Conservation (phyloP, 176 grass and related monocot genomes). For the Oropetium thomaeum region DNA sequence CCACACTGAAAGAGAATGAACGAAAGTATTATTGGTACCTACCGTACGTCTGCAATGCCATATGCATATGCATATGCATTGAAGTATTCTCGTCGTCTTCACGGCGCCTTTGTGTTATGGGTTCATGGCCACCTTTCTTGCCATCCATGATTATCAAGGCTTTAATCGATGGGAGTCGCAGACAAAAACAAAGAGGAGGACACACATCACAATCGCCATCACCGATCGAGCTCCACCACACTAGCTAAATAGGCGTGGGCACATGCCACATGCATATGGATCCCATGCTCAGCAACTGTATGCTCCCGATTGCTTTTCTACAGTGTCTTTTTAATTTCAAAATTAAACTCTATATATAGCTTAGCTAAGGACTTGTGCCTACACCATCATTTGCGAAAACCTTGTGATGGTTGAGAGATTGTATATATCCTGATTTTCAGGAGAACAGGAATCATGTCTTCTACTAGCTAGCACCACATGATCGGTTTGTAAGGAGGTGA, state of each 20-base stretch:
- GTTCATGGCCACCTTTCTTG: constrained; percentile 39
- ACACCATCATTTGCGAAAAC: constrained; percentile 4
- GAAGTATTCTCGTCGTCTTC: constrained; percentile 11
- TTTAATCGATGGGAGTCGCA: constrained; percentile 39
- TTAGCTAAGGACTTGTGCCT: constrained; percentile 1
- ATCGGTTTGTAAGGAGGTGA: not conserved
- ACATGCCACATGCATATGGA: constrained; percentile 22
- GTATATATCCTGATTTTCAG: not conserved
- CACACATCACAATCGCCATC: constrained; percentile 51
- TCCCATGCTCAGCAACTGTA: constrained; percentile 4
- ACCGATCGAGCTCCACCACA: constrained; percentile 29
- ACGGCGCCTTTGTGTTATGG: not conserved
- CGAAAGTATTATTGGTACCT: too few species aligned
- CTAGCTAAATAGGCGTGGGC: too few species aligned
- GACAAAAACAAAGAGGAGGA: constrained; percentile 35
- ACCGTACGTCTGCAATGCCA: not conserved
- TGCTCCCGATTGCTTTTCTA: not conserved
- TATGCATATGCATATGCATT: not conserved
- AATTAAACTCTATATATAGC: not conserved
- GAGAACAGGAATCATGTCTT: not conserved
- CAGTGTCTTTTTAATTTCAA: not conserved
- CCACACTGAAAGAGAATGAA: too few species aligned
- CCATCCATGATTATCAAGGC: constrained; percentile 35
- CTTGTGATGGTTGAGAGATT: not conserved
- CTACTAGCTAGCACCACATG: not conserved